Evolutionary conservation across 169 alveolate genomes (phyloP).

Genomic region (Cryptosporidium bovis): DNA sequence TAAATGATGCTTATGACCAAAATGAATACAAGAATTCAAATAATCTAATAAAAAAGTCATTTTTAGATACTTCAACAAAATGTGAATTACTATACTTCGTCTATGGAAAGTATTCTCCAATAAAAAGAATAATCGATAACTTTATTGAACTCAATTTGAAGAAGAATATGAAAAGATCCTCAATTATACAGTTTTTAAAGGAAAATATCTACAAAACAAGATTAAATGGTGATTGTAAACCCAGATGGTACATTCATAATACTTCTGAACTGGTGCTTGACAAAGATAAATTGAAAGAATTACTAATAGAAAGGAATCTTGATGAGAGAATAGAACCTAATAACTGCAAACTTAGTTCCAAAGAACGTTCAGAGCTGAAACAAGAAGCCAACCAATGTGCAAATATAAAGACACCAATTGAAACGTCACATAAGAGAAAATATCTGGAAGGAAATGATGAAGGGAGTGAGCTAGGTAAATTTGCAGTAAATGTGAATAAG

Average conservation of each 20-base stretch:
- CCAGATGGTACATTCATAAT: slow-evolving; percentile 49
- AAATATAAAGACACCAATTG: background rate
- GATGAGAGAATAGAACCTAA: background rate
- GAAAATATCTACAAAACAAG: slow-evolving; percentile 30
- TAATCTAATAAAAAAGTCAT: background rate
- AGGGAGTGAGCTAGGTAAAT: no score
- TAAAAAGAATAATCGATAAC: slow-evolving; percentile 21
- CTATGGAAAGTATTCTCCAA: slow-evolving; percentile 50
- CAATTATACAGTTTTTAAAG: slow-evolving; percentile 37
- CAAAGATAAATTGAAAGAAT: background rate
- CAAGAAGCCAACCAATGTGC: slow-evolving; percentile 4
- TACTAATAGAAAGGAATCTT: slow-evolving; percentile 23
- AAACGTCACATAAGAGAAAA: no score
- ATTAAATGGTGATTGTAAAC: slow-evolving; percentile 23
- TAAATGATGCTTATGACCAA: background rate
- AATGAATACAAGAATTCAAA: background rate
- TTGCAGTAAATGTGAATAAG: no score
- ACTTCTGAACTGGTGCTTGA: slow-evolving; percentile 14
- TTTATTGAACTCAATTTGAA: slow-evolving; percentile 23
- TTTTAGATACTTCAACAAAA: slow-evolving; percentile 13
- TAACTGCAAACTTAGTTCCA: background rate
- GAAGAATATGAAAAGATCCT: slow-evolving; percentile 17
- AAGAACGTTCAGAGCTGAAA: background rate
- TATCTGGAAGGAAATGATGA: no score
- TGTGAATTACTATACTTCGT: slow-evolving; percentile 33